Evolutionary conservation across 345 rosid genomes (phyloP).

Genomic region (Eucalyptus coolabah): DNA sequence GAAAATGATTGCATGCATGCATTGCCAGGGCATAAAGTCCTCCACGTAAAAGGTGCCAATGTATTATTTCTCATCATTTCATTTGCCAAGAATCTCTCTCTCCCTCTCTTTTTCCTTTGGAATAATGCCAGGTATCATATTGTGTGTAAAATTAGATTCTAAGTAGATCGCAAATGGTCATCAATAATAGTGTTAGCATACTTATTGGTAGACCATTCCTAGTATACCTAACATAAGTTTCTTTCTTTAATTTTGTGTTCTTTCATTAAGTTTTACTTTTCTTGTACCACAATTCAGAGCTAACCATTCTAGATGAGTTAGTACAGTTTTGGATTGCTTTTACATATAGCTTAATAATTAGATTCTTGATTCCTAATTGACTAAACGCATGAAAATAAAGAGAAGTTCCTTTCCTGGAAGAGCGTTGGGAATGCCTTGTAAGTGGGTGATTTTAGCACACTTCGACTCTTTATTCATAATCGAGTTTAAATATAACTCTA

Average conservation of each 20-base stretch:
- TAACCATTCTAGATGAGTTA: not conserved
- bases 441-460: not conserved
- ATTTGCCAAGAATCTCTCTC: not conserved
- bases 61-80: conserved; percentile 1
- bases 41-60: not conserved
- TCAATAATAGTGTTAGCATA: not conserved
- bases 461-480: not conserved
- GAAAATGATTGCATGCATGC: not conserved
- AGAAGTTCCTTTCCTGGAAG: not conserved
- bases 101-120: not conserved
- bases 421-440: not conserved
- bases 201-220: not conserved
- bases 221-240: not conserved
- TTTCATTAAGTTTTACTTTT: not conserved
- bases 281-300: not conserved
- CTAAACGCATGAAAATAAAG: not conserved
- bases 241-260: not conserved
- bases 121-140: not conserved
- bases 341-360: not conserved
- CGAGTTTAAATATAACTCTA: not conserved
- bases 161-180: not conserved
- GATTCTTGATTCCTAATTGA: not conserved
- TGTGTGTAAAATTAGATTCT: not conserved
- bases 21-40: conserved; percentile 14
- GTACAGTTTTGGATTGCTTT: not conserved